These are phyloP conservation scores for Gnomoniopsis sp. DNA, from an alignment of 2,329 filamentous ascomycete genomes.

Conservation along the genomic window DNA sequence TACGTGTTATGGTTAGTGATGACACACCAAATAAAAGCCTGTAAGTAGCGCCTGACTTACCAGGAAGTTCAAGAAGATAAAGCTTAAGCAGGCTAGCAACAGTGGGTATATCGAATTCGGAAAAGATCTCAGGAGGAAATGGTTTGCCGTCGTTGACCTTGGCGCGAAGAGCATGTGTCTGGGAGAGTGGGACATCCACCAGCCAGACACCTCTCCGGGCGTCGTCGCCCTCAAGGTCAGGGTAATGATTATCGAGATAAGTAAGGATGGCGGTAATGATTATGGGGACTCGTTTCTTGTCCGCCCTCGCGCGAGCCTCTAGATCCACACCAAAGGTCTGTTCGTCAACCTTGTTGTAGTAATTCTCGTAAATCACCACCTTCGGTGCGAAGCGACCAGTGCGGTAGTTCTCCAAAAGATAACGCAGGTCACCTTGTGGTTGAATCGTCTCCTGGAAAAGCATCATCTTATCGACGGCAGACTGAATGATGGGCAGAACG, in stretches of 20 bases:
- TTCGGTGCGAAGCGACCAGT: conserved; percentile 89
- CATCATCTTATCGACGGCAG: conserved; percentile 98
- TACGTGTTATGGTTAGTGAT: conserved; percentile 35
- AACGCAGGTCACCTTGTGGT: conserved; percentile 82
- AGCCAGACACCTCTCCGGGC: conserved; percentile 91
- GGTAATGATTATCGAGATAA: conserved; percentile 94
- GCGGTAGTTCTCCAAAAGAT: conserved; percentile 93
- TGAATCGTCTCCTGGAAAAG: conserved; percentile 99
- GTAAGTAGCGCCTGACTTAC: conserved; percentile 52
- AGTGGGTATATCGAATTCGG: conserved; percentile 89
- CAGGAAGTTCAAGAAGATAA: conserved; percentile 90
- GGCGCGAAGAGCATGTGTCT: conserved; percentile 79
- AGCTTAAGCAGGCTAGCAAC: conserved; percentile 90
- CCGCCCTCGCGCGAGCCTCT: conserved; percentile 88
- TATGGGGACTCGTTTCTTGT: conserved; percentile 91
- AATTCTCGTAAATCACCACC: conserved; percentile 95
- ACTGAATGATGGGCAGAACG: conserved; percentile 92
- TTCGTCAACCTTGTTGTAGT: conserved; percentile 97
- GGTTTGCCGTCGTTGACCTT: conserved; percentile 84
- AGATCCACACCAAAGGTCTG: conserved; percentile 97
- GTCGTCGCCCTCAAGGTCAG: conserved; percentile 87
- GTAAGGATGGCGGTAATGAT: conserved; percentile 91
- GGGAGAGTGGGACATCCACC: conserved; percentile 79
- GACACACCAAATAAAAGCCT: neutral
- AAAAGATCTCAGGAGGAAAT: conserved; percentile 71